A percentile compares a stretch with the other conserved stretches of the same genome.
Evolutionary conservation across 2,329 filamentous ascomycete genomes (phyloP).

Genomic region (Cercospora brassicicola): DNA sequence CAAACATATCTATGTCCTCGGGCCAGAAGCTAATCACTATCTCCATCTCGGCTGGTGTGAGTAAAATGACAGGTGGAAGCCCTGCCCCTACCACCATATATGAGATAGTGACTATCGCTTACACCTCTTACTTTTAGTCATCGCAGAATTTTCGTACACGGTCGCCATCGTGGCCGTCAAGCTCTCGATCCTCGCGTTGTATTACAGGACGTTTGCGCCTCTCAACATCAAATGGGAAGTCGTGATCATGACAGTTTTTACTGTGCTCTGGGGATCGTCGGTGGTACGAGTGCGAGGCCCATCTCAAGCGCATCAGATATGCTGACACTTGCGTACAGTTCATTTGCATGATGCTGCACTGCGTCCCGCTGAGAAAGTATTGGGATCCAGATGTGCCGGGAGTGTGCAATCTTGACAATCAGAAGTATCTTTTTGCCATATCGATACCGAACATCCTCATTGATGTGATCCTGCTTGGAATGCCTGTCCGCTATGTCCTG

Average conservation of each 20-base stretch:
- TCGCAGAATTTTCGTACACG: background rate
- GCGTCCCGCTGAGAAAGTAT: background rate
- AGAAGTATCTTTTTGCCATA: background rate
- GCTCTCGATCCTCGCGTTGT: background rate
- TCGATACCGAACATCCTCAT: background rate
- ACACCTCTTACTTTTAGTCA: background rate
- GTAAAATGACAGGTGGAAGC: too few species aligned
- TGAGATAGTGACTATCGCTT: too few species aligned
- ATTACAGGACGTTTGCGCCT: background rate
- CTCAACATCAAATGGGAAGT: background rate
- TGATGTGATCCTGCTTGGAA: background rate
- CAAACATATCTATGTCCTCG: background rate
- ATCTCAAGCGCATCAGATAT: background rate
- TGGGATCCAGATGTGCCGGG: background rate
- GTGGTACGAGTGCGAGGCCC: background rate
- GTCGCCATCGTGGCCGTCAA: background rate
- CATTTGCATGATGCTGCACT: background rate
- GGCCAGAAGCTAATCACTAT: background rate
- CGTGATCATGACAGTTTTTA: background rate
- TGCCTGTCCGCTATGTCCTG: background rate
- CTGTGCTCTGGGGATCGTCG: background rate
- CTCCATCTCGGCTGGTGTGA: background rate
- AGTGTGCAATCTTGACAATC: background rate
- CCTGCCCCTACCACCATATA: too few species aligned
- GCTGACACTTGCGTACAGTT: background rate